Evolutionary conservation across 768 basidiomycete species (phyloP), one percentile per base, ranked within the genome.

Genomic region (Tulasnella calospora): DNA sequence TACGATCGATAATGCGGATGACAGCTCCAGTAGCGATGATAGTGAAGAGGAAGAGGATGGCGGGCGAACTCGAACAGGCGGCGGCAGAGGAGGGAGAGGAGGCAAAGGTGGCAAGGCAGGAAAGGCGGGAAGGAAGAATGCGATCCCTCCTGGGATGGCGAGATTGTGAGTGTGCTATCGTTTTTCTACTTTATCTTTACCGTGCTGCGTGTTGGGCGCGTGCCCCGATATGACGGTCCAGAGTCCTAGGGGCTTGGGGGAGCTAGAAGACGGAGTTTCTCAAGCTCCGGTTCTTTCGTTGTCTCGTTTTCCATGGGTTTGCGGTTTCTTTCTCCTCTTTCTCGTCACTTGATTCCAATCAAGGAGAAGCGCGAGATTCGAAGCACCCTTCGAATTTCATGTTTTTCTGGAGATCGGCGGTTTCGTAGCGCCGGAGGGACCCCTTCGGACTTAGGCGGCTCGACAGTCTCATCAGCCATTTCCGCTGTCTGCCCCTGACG

Each of bases 111-210:
- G 51, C 46, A 57, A 47, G 19, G 75, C 55, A n/a, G 75, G 55
- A 36, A 57, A 61, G 35, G 55, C 75, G 36, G 75, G 61, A 40
- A 57, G 61, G 51, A 61, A 55, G 75, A 51, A 44, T 38, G 75
- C 47, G 27, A 44, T 40, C 17, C 30, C 38, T 30, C 51, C 51
- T 55, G 75, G 41, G 75, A 38, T 51, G 75, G 46, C 47, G 61
- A 76, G 51, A 40, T 40, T 76, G 55, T 57, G 75, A 57, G 47
- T 55, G n/a, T 27, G 13, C 6, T 74, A 46, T 74, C 51, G 21
- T 15, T 74, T 51, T 57, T 76, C 51, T 74, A 35, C 33, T 21
- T 44, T 74, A 19, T 41, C 27, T 7, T 23, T 40, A n/a, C 46
- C 38, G 30, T 47, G 61, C 61, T 35, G 61, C 61, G 61, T 35